Conservation (phyloP, 176 grass and related monocot genomes). For the Juncus inflexus region DNA sequence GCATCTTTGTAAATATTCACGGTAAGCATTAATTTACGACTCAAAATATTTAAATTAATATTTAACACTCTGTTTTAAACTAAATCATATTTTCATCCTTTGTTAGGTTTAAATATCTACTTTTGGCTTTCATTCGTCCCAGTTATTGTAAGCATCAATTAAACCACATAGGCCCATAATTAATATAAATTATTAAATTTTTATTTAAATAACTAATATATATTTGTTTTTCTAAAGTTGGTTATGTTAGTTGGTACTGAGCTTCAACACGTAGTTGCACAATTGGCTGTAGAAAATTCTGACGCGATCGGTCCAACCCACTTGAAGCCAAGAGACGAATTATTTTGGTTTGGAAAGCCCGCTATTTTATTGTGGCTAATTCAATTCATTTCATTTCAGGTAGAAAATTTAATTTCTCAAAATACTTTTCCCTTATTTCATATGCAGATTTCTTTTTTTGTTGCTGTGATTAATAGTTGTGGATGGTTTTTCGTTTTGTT, state of each 20-base stretch:
- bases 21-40: constrained; percentile 35
- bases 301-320: constrained; percentile 62
- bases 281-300: constrained; percentile 76
- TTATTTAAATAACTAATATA: constrained; percentile 10
- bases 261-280: constrained; percentile 75
- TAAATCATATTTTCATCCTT: constrained; percentile 9
- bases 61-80: background rate
- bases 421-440: constrained; percentile 24
- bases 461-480: constrained; percentile 11
- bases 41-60: background rate
- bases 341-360: constrained; percentile 98
- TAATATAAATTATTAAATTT: too few species aligned
- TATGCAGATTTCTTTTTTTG: constrained; percentile 10
- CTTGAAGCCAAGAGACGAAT: constrained; percentile 86
- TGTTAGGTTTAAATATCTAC: constrained; percentile 94
- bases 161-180: background rate
- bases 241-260: constrained; percentile 82
- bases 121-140: constrained; percentile 91
- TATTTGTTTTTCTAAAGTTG: constrained; percentile 39
- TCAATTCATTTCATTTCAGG: constrained; percentile 99
- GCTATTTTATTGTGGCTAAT: constrained; percentile 86
- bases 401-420: constrained; percentile 22
- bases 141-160: constrained; percentile 58
- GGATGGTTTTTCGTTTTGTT: constrained; percentile 19
- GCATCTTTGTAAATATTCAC: constrained; percentile 88